A percentile compares a stretch with the other conserved stretches of the same genome.
phyloP scores from a whole-genome alignment of 305 asterid species.

The Plantago coronopus region DNA sequence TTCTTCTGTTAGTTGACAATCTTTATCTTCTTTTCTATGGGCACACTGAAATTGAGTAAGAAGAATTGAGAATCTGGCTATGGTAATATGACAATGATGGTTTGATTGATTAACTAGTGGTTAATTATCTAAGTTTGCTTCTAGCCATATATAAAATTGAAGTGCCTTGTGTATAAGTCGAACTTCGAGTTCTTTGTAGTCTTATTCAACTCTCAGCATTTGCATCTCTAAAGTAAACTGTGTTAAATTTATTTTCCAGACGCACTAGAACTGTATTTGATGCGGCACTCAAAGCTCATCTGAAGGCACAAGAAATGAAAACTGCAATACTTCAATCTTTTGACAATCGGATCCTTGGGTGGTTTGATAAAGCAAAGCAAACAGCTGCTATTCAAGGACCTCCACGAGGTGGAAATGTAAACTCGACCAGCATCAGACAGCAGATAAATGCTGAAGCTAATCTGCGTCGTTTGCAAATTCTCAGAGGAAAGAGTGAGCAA shows the following conservation, averaged over 20 bases:
- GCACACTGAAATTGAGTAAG: too few relatives aligned
- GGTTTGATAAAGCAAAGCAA: conserved; percentile 77
- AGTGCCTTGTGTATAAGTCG: too few relatives aligned
- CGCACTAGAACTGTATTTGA: conserved; percentile 73
- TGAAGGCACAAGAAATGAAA: conserved; percentile 63
- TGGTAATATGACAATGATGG: too few relatives aligned
- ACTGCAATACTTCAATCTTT: conserved; percentile 76
- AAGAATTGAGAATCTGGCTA: too few relatives aligned
- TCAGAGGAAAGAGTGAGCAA: conserved; percentile 46
- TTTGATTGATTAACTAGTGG: too few relatives aligned
- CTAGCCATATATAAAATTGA: too few relatives aligned
- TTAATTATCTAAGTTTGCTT: too few relatives aligned
- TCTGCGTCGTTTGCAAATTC: conserved; percentile 26
- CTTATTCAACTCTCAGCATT: too few relatives aligned
- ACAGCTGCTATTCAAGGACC: conserved; percentile 62
- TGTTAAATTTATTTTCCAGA: conserved; percentile 34
- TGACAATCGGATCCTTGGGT: conserved; percentile 71
- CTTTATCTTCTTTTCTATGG: too few relatives aligned
- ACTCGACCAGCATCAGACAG: conserved; percentile 28
- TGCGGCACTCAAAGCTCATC: conserved; percentile 63
- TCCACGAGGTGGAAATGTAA: conserved; percentile 25
- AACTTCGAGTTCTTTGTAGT: too few relatives aligned
- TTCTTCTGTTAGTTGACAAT: too few relatives aligned
- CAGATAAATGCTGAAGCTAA: conserved; percentile 30
- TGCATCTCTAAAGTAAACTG: not conserved